phyloP scores from a whole-genome alignment of 805 yeast species.

The Pichia sporocuriosa region DNA sequence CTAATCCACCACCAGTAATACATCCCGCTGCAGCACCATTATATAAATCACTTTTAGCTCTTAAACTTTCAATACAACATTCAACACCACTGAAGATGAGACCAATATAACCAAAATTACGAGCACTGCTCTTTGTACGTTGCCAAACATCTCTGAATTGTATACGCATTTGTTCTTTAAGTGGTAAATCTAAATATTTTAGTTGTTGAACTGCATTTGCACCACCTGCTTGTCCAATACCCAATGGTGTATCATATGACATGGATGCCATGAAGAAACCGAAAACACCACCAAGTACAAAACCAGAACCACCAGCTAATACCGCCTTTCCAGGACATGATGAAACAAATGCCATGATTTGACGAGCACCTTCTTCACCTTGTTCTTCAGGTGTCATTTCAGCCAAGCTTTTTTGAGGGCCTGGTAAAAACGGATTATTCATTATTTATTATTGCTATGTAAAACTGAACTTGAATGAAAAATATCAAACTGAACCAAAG shows the following conservation, averaged over 20 bases:
- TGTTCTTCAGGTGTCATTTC: constrained; percentile 90
- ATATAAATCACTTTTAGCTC: constrained; percentile 88
- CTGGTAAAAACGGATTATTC: constrained; percentile 33
- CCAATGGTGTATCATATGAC: constrained; percentile 78
- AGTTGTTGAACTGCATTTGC: constrained; percentile 16
- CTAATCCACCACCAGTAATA: constrained; percentile 93
- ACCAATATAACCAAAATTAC: constrained; percentile 91
- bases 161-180: constrained; percentile 84
- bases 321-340: constrained; percentile 94
- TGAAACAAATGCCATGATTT: constrained; percentile 77
- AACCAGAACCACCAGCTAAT: constrained; percentile 91
- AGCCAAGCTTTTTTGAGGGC: constrained; percentile 43
- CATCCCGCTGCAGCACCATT: constrained; percentile 94
- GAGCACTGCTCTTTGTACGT: constrained; percentile 83
- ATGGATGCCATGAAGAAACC: constrained; percentile 90
- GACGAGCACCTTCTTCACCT: constrained; percentile 82
- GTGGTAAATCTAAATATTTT: constrained; percentile 55
- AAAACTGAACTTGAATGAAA: no score
- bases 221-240: constrained; percentile 31
- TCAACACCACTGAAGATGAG: constrained; percentile 88
- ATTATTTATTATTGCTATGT: no score
- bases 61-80: constrained; percentile 73
- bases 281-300: constrained; percentile 90
- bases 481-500: no score
- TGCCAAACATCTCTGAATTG: constrained; percentile 91